Evolutionary conservation across 164 flowering plant species (phyloP), one percentile per base, ranked within the genome.

Genomic region (Liriodendron chinense): DNA sequence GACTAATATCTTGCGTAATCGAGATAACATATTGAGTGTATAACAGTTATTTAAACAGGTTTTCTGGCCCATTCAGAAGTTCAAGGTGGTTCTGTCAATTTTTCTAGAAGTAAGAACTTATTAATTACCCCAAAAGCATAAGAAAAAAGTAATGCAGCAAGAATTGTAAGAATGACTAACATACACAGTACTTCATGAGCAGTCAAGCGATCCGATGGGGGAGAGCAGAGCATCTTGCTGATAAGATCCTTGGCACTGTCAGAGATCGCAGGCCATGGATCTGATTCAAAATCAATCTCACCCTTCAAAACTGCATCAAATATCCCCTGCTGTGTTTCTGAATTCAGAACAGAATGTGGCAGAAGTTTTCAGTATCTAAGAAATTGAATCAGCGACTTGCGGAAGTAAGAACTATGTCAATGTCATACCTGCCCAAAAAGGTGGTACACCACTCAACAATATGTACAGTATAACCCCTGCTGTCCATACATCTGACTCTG

Each of bases 401-500:
- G 28, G 6, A 47, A 14, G 20, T 26, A n/a, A n/a, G 23, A 25
- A 70, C 24, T 24, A 56, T 18, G 26, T 7, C 21, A 56, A 7
- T 47, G 1, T 26, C 14, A n/a, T 82, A 95, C 98, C 98, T 85
- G 98, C 98, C 98, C 98, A 95, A 84, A 95, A 95, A 69, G 98
- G 98, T 25, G 98, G 98, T 43, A 95, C 98, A 76, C 98, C 98
- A 87, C 98, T 95, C 49, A 95, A 89, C 87, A 95, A 86, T 68
- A 91, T 91, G 76, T 91, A 91, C 20, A 95, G 80, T 69, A 95
- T 95, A 57, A 95, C 96, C 22, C 98, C 98, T 70, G 98, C 98
- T 16, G 98, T 95, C 98, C 98, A 95, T 14, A 95, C 98, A 87
- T 95, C 98, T 23, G 98, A 95, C 83, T 87, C 94, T 62, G 94